Conservation (phyloP, 306 rosid genomes). For the Quercus bicolor region DNA sequence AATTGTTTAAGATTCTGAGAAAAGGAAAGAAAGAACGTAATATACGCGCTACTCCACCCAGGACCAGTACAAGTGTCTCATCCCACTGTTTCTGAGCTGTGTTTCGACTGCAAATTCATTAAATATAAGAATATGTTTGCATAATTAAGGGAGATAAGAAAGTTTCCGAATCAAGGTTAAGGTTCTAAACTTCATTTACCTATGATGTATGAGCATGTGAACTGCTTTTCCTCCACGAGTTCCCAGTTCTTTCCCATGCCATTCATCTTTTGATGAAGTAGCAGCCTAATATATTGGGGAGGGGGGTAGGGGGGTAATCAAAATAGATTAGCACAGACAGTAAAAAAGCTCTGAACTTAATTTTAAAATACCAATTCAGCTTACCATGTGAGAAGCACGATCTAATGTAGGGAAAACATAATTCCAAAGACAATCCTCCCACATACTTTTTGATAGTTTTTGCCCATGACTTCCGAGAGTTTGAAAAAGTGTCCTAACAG, state of each 20-base stretch:
- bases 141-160: slow-evolving; percentile 3
- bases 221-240: slow-evolving; percentile 97
- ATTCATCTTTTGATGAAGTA: slow-evolving; percentile 93
- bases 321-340: slow-evolving; percentile 18
- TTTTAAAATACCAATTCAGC: slow-evolving; percentile 29
- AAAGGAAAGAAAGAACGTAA: slow-evolving; percentile 86
- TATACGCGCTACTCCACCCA: slow-evolving; percentile 90
- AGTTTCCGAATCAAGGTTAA: slow-evolving; percentile 5
- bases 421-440: slow-evolving; percentile 97
- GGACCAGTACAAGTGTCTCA: slow-evolving; percentile 88
- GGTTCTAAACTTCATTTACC: slow-evolving; percentile 45
- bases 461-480: slow-evolving; percentile 90
- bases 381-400: slow-evolving; percentile 93
- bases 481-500: slow-evolving; percentile 92
- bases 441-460: slow-evolving; percentile 82
- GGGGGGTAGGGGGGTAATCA: neutral
- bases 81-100: slow-evolving; percentile 99
- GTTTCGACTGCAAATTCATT: slow-evolving; percentile 77
- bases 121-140: slow-evolving; percentile 14
- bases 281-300: slow-evolving; percentile 53
- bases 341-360: slow-evolving; percentile 14
- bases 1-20: slow-evolving; percentile 68
- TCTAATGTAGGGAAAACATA: slow-evolving; percentile 87
- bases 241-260: slow-evolving; percentile 98
- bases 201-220: slow-evolving; percentile 99